Base-by-base conservation (phyloP, 176 grass and related monocot species). In the Eremochloa ophiuroides region DNA sequence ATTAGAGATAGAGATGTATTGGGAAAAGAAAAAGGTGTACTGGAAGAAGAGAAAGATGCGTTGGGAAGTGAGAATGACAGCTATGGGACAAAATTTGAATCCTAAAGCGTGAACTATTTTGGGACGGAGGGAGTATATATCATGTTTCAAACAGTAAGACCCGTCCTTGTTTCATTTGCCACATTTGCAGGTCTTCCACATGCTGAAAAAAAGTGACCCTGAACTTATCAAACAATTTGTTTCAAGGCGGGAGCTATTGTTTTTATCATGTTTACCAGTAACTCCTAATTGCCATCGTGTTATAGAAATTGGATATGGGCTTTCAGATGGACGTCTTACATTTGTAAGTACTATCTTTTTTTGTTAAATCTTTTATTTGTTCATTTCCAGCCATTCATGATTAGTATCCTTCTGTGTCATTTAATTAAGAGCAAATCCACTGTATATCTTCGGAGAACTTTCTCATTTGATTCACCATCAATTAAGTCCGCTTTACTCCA, bases 211-310 rank as follows among this genome's bases (percentile, higher is more conserved):
- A 81, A 64, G 87, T 85, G 88, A 98, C 73, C 84, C 84, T 84
- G 84, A 91, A 75, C 88, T 93, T 65, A 82, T 98, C 58, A 26
- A 84, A 62, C 84, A 86, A 68, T 91, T 98, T 68, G 71, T 83
- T 70, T 78, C 86, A 82, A 98, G 85, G 50, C 71, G 82, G 47
- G 92, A 89, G 61, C 77, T 94, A 64, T 73, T 91, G 28, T 95
- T 98, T 69, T 60, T 98, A 37, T 95, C 95, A 22, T 87, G 79
- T 83, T 80, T 95, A 74, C 95, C 95, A 33, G 86, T 98, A 67
- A 93, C 95, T 77, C 85, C 86, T 84, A 98, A 95, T 73, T 83
- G 80, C 68, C 95, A 98, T 78, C 90, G 92, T 56, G 86, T 95
- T 43, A 74, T 69, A 16, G 95, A 98, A 81, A 89, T 89, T 18